Conservation (phyloP, 2,329 filamentous ascomycete species). For the Trichoderma oligosporum region DNA sequence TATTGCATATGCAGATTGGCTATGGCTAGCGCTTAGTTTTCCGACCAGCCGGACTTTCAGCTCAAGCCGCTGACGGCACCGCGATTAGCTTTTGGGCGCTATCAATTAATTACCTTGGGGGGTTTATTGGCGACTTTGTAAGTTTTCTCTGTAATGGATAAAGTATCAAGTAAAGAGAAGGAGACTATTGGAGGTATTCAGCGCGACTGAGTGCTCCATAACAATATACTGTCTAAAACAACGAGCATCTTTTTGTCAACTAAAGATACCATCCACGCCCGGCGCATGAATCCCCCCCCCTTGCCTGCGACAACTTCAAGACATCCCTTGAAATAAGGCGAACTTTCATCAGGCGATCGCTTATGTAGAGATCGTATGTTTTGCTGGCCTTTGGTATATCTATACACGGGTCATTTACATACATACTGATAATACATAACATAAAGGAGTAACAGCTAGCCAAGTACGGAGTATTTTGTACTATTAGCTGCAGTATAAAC, state of each 20-base stretch:
- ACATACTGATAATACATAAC: too few species aligned
- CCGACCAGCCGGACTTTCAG: slow-evolving; percentile 9
- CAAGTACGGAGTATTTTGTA: too few species aligned
- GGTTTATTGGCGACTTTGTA: background rate
- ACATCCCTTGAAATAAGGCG: slow-evolving; percentile 7
- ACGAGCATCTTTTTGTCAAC: too few species aligned
- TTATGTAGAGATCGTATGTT: slow-evolving; percentile 5
- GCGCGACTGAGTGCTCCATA: too few species aligned
- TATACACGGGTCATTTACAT: background rate
- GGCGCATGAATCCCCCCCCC: background rate
- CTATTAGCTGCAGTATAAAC: background rate
- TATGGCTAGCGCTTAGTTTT: slow-evolving; percentile 14
- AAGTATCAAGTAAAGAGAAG: too few species aligned
- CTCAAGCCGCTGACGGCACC: slow-evolving; percentile 11
- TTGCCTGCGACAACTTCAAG: background rate
- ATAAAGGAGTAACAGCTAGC: too few species aligned
- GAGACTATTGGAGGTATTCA: too few species aligned
- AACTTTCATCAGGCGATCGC: slow-evolving; percentile 16
- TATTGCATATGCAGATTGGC: slow-evolving; percentile 15
- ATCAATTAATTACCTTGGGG: background rate
- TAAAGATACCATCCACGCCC: background rate
- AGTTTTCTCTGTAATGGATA: too few species aligned
- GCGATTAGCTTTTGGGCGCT: slow-evolving; percentile 8
- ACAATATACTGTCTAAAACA: too few species aligned
- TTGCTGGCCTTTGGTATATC: background rate